phyloP scores from a whole-genome alignment of 306 rosid genomes.

The Fragaria ananassa region DNA sequence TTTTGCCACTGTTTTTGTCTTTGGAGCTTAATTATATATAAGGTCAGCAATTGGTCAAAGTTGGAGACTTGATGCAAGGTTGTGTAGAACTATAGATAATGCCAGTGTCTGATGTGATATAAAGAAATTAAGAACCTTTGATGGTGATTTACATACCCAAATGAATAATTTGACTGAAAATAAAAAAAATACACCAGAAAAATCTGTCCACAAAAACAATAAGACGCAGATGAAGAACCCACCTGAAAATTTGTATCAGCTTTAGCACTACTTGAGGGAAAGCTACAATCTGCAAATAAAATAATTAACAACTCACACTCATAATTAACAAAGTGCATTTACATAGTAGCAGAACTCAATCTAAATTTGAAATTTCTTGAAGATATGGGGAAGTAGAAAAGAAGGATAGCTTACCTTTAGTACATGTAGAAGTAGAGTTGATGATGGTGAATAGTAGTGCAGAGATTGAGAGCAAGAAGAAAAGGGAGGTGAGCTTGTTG shows the following conservation, averaged over 20 bases:
- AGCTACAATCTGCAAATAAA: constrained; percentile 44
- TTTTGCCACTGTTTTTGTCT: background rate
- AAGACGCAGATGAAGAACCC: background rate
- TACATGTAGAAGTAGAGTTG: constrained; percentile 31
- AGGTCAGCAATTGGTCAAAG: constrained; percentile 1
- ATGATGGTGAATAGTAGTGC: constrained; percentile 35
- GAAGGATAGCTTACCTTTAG: constrained; percentile 38
- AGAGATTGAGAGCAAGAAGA: constrained; percentile 42
- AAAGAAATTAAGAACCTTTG: background rate
- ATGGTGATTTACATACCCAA: background rate
- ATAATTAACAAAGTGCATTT: background rate
- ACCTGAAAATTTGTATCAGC: constrained; percentile 55
- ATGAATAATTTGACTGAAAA: background rate
- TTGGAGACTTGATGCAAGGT: background rate
- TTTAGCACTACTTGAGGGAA: constrained; percentile 31
- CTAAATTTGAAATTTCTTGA: background rate
- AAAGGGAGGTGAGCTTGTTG: constrained; percentile 30
- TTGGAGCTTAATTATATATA: background rate
- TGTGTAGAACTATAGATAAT: background rate
- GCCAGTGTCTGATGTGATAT: background rate
- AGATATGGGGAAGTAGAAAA: background rate
- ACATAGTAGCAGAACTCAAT: constrained; percentile 4
- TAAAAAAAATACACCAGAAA: background rate
- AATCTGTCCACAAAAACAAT: background rate
- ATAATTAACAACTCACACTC: background rate